Percentiles rank a stretch among this genome's conserved stretches.
These are phyloP conservation scores for Trichoderma arundinaceum DNA, from an alignment of 2,329 filamentous ascomycete species.

Conservation along the genomic window DNA sequence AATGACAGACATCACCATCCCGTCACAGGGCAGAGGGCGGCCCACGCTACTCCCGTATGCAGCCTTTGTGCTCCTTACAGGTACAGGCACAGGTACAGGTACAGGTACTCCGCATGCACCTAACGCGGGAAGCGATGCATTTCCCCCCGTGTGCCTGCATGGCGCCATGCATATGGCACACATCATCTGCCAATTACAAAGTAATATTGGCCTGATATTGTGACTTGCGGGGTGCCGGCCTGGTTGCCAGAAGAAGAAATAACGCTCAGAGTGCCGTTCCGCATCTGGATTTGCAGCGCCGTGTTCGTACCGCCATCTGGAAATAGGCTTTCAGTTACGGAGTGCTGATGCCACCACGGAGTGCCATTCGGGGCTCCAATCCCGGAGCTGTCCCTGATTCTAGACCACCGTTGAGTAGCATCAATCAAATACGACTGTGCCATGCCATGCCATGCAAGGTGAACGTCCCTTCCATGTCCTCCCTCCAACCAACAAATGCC, in stretches of 20 bases:
- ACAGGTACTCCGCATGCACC: background rate
- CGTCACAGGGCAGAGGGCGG: background rate
- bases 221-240: constrained; percentile 16
- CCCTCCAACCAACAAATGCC: background rate
- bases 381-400: background rate
- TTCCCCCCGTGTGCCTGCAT: constrained; percentile 30
- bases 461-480: background rate
- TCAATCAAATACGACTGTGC: background rate
- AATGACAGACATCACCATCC: no score
- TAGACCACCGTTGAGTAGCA: background rate
- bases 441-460: background rate
- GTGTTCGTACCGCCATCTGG: background rate
- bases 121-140: constrained; percentile 6
- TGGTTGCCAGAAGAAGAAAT: constrained; percentile 1
- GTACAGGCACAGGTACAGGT: no score
- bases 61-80: background rate
- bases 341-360: background rate
- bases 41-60: background rate
- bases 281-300: background rate
- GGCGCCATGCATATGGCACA: constrained; percentile 21
- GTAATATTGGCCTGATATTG: constrained; percentile 1
- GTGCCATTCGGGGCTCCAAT: background rate
- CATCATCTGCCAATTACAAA: background rate
- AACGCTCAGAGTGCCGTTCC: background rate
- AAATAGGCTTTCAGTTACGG: background rate